phyloP scores from a whole-genome alignment of 805 yeast genomes.

The Candida andamanensis region DNA sequence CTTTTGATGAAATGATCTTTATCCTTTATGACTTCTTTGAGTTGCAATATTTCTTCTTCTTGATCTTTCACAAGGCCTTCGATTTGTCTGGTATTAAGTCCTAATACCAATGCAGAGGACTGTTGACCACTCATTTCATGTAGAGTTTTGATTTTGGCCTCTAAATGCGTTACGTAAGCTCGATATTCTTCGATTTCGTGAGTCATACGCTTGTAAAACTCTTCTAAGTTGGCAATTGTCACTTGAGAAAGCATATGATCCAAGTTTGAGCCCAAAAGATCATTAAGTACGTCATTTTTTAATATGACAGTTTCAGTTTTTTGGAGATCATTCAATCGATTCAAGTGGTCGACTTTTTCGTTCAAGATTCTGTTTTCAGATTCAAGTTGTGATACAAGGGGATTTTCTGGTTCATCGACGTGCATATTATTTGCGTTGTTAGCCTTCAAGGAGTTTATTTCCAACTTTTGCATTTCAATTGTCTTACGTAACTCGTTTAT shows the following conservation, averaged over 20 bases:
- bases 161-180: constrained; percentile 56
- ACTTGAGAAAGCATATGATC: constrained; percentile 33
- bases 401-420: neutral
- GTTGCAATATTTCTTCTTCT: constrained; percentile 61
- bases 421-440: neutral
- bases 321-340: constrained; percentile 58
- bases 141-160: constrained; percentile 47
- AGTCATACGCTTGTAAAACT: constrained; percentile 41
- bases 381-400: constrained; percentile 26
- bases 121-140: constrained; percentile 22
- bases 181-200: constrained; percentile 55
- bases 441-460: constrained; percentile 38
- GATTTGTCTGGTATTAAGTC: constrained; percentile 11
- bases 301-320: constrained; percentile 51
- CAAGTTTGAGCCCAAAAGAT: constrained; percentile 44
- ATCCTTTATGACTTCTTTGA: constrained; percentile 57
- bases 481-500: constrained; percentile 55
- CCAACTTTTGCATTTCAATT: constrained; percentile 55
- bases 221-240: constrained; percentile 45
- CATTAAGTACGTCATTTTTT: constrained; percentile 56
- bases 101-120: constrained; percentile 3
- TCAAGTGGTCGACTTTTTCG: constrained; percentile 66
- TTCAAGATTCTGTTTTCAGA: constrained; percentile 63
- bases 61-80: constrained; percentile 48
- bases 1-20: constrained; percentile 80